Conservation (phyloP, 2,329 filamentous ascomycete species). For the Beauveria medogensis region DNA sequence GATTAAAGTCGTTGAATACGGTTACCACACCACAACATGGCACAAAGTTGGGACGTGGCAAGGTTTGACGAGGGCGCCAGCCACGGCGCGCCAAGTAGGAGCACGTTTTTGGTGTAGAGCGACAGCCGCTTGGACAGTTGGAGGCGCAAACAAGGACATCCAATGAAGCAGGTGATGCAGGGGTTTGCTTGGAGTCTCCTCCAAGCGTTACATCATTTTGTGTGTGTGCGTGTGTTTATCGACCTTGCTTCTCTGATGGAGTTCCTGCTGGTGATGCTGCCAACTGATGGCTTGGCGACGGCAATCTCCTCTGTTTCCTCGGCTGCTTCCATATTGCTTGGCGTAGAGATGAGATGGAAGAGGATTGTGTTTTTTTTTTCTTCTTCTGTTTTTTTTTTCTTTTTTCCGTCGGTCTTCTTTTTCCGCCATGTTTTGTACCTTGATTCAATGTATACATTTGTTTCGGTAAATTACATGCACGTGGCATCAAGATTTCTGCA, state of each 20-base stretch:
- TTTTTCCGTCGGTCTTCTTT: no score
- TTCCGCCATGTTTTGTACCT: no score
- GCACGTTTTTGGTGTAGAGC: no score
- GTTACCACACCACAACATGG: no score
- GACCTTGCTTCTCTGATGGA: not conserved
- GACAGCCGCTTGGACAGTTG: no score
- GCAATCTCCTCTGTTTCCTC: not conserved
- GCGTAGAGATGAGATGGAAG: not conserved
- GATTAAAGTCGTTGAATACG: no score
- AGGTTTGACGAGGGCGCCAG: no score
- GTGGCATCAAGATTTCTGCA: not conserved
- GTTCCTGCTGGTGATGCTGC: not conserved
- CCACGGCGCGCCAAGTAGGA: no score
- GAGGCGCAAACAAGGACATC: no score
- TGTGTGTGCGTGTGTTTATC: not conserved
- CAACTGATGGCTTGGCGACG: slow-evolving; percentile 1
- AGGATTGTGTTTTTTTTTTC: not conserved
- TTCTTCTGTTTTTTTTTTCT: no score
- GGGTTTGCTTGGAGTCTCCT: not conserved
- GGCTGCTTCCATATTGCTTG: slow-evolving; percentile 7
- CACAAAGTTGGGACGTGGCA: no score
- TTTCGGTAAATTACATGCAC: not conserved
- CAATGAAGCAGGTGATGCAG: not conserved
- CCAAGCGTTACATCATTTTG: not conserved
- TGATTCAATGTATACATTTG: no score